These are phyloP conservation scores for Phtheirospermum japonicum DNA, from an alignment of 257 asterid species.

Conservation along the genomic window DNA sequence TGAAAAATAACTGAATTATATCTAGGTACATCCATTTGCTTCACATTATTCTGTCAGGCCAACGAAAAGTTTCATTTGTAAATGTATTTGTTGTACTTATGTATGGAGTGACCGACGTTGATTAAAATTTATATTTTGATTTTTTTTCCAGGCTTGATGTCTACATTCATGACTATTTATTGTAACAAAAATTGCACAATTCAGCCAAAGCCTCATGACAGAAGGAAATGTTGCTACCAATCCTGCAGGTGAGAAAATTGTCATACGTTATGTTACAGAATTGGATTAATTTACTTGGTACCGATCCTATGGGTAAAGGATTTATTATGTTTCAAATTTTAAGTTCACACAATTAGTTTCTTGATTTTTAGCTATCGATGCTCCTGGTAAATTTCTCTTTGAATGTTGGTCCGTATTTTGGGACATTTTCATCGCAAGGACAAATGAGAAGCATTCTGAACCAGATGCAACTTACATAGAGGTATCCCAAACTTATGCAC, in stretches of 20 bases:
- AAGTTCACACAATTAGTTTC: constrained; percentile 5
- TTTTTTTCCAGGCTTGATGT: constrained; percentile 87
- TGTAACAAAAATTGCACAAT: constrained; percentile 80
- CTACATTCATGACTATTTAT: constrained; percentile 89
- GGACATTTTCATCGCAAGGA: too few relatives aligned
- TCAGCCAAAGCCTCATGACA: constrained; percentile 98
- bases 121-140: not conserved
- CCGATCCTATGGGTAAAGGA: constrained; percentile 57
- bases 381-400: constrained; percentile 97
- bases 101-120: constrained; percentile 18
- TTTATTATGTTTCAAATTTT: not conserved
- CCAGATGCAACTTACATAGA: constrained; percentile 96
- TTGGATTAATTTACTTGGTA: too few relatives aligned
- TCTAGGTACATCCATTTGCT: constrained; percentile 15
- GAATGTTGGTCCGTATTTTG: too few relatives aligned
- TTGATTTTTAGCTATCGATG: constrained; percentile 81
- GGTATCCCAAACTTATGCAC: constrained; percentile 46
- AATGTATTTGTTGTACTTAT: not conserved
- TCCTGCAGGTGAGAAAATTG: too few relatives aligned
- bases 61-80: not conserved
- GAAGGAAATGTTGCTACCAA: too few relatives aligned
- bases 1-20: too few relatives aligned
- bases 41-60: constrained; percentile 3
- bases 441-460: too few relatives aligned
- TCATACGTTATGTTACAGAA: too few relatives aligned